Conservation (phyloP, 2,329 filamentous ascomycete genomes). For the Aspergillus tubingensis region DNA sequence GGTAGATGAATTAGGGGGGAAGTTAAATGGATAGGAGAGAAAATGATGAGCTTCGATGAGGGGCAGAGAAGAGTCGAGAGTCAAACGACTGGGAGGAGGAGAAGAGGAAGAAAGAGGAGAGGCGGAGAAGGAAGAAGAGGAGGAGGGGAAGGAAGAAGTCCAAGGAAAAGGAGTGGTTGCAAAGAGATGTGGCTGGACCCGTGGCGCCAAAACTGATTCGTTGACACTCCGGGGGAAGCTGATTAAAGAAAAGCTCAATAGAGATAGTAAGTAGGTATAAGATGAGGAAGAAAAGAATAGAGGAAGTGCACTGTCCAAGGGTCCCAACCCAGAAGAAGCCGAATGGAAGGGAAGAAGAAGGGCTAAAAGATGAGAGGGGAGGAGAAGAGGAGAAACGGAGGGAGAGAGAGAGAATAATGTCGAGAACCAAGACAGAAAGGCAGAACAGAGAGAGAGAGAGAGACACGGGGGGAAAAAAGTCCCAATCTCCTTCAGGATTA, state of each 20-base stretch:
- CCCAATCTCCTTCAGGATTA: not conserved
- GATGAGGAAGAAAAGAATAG: slow-evolving; percentile 14
- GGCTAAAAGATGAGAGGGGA: slow-evolving; percentile 8
- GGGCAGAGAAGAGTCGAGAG: not conserved
- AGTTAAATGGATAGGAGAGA: slow-evolving; percentile 1
- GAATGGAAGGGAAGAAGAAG: slow-evolving; percentile 4
- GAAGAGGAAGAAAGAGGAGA: slow-evolving; percentile 5
- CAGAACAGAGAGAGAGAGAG: slow-evolving; percentile 6
- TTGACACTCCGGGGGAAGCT: not conserved
- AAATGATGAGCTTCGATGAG: slow-evolving; percentile 1
- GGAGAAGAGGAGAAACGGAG: slow-evolving; percentile 9
- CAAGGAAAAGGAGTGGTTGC: slow-evolving; percentile 13
- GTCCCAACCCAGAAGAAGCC: not conserved
- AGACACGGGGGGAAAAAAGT: not conserved
- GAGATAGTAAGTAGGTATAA: slow-evolving; percentile 9
- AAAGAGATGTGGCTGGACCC: slow-evolving; percentile 11
- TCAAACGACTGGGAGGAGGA: slow-evolving; percentile 2
- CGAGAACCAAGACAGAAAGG: not conserved
- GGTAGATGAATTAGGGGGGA: not conserved
- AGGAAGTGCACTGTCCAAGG: slow-evolving; percentile 10
- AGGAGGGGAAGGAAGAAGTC: slow-evolving; percentile 13
- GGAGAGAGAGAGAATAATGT: slow-evolving; percentile 2
- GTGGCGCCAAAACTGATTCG: slow-evolving; percentile 5
- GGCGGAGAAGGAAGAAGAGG: slow-evolving; percentile 6
- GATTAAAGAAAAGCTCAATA: not conserved